Conservation (phyloP, 2,329 filamentous ascomycete genomes). For the Sarocladiaceae sp. region DNA sequence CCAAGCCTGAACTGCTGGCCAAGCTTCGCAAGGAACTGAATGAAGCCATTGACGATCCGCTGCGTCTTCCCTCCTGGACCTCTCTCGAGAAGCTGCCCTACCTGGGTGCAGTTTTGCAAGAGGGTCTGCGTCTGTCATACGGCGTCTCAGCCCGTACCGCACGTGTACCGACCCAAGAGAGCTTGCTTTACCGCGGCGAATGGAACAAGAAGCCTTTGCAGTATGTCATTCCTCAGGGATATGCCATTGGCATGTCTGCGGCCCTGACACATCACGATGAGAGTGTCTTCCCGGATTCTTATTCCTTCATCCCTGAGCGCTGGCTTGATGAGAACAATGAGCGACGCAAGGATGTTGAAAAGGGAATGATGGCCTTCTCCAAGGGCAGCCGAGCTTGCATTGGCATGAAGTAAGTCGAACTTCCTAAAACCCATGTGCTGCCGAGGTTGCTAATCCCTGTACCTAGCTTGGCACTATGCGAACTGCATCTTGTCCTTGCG, state of each 20-base stretch:
- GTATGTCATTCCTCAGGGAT: constrained; percentile 26
- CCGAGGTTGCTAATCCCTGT: neutral
- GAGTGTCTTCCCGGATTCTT: constrained; percentile 30
- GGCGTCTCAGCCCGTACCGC: constrained; percentile 23
- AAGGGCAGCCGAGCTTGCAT: constrained; percentile 33
- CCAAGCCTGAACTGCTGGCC: constrained; percentile 24
- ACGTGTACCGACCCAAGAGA: constrained; percentile 22
- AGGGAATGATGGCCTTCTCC: constrained; percentile 31
- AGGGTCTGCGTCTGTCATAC: constrained; percentile 29
- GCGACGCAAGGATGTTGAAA: constrained; percentile 21
- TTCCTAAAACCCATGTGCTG: constrained; percentile 10
- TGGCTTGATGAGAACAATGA: constrained; percentile 28
- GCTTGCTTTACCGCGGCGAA: constrained; percentile 22
- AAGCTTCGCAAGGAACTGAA: constrained; percentile 25
- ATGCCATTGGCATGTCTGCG: constrained; percentile 29
- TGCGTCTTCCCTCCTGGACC: constrained; percentile 21
- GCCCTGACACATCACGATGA: constrained; percentile 31
- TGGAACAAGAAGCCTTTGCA: constrained; percentile 15
- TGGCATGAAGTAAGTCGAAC: constrained; percentile 18
- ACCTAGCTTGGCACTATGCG: constrained; percentile 19
- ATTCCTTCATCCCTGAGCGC: constrained; percentile 30
- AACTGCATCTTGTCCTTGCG: constrained; percentile 18
- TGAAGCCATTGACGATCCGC: constrained; percentile 19
- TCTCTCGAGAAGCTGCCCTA: constrained; percentile 32
- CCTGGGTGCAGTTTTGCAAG: constrained; percentile 31